Evolutionary conservation across 345 rosid species (phyloP).

Genomic region (Citrus reticulata): DNA sequence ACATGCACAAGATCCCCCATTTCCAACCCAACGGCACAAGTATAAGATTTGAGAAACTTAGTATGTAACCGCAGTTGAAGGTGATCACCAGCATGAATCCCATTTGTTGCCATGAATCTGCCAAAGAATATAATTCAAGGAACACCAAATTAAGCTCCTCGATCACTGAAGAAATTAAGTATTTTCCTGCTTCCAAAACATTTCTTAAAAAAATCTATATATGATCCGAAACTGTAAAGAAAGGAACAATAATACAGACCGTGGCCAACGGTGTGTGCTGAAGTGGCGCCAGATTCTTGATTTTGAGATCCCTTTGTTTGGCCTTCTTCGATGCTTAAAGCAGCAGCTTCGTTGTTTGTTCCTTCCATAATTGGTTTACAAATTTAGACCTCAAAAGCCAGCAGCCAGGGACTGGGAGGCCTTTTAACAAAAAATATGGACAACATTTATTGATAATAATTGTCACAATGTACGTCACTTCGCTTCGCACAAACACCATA

Average conservation of each 20-base stretch:
- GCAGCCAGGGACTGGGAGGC: not conserved
- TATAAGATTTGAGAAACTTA: slow-evolving; percentile 31
- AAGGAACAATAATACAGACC: slow-evolving; percentile 7
- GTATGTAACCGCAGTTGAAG: slow-evolving; percentile 31
- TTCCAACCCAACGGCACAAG: slow-evolving; percentile 31
- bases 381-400: too few species aligned
- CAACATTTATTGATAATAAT: not conserved
- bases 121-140: not conserved
- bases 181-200: not conserved
- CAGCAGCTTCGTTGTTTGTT: not conserved
- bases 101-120: slow-evolving; percentile 38
- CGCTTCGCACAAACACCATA: too few species aligned
- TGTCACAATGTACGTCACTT: too few species aligned
- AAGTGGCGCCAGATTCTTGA: slow-evolving; percentile 2
- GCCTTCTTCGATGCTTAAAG: slow-evolving; percentile 11
- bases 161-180: too few species aligned
- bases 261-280: slow-evolving; percentile 22
- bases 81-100: slow-evolving; percentile 30
- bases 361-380: not conserved
- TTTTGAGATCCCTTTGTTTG: not conserved
- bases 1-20: slow-evolving; percentile 25
- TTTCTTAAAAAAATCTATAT: not conserved
- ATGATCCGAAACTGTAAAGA: too few species aligned
- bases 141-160: not conserved
- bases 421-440: not conserved